phyloP scores from a whole-genome alignment of 345 rosid genomes.

The Citrus hindsii region DNA sequence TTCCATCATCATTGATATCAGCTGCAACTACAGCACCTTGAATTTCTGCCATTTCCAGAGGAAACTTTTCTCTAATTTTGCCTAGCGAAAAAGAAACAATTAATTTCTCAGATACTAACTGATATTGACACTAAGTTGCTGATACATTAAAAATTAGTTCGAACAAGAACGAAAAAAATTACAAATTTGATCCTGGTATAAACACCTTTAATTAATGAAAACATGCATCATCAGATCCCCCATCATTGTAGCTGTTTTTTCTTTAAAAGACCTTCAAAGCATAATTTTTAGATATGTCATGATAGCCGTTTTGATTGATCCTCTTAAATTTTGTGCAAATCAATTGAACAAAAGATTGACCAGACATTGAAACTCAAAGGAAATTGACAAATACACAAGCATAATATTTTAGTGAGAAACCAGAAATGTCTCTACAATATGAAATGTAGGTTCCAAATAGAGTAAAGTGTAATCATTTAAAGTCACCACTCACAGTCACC shows the following conservation, averaged over 20 bases:
- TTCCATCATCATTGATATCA: conserved; percentile 98
- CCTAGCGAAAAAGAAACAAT: conserved; percentile 43
- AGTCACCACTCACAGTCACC: not conserved
- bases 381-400: not conserved
- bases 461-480: not conserved
- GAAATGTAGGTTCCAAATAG: not conserved
- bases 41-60: conserved; percentile 99
- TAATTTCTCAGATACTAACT: conserved; percentile 22
- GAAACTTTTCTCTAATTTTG: conserved; percentile 74
- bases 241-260: not conserved
- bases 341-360: not conserved
- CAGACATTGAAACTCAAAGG: not conserved
- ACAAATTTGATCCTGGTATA: not conserved
- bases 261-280: not conserved
- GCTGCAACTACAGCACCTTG: conserved; percentile 97
- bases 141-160: conserved; percentile 6
- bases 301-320: not conserved
- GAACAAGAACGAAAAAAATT: not conserved
- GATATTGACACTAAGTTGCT: conserved; percentile 23
- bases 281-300: not conserved
- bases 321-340: not conserved
- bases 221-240: not conserved
- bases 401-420: not conserved
- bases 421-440: not conserved
- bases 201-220: not conserved